Evolutionary conservation across 2,329 filamentous ascomycete genomes (phyloP), one percentile per base, ranked within the genome.

Genomic region (Botryotinia calthae): DNA sequence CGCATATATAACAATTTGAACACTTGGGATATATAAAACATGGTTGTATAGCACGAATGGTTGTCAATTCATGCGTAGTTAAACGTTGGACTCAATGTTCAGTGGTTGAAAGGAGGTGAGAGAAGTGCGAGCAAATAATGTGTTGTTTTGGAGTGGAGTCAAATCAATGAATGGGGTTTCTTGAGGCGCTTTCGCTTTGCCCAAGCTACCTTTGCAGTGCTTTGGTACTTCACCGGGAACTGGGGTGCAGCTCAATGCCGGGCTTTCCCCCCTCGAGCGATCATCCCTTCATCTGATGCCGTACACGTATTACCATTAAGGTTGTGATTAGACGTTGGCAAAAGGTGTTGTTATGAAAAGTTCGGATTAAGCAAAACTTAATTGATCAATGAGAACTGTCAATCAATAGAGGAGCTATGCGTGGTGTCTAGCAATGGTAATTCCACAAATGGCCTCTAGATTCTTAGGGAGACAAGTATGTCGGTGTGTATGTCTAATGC

Each of bases 11-110:
- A 25, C 25, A 67, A 42, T 67, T 42, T 42, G 65, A 4, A 25
- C 14, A 42, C n/a, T 65, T 37, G 34, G 20, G 12, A 56, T 42
- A 71, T 81, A 82, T 75, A 44, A 44, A 61, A 69, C 44, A 71
- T 40, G 68, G 68, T 83, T 81, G 71, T 79, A 77, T 48, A 79
- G 76, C 61, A 88, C 86, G 44, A 86, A 82, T 0, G 81, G 80
- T 2, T 81, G 76, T 86, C 83, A 1, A 86, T 88, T 59, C 89
- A 83, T 18, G 85, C 86, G 72, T 88, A 88, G 65, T 90, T 82
- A 2, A 86, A 84, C 3, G 83, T 82, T 66, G 10, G 88, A 70
- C 42, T 44, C 34, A 18, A 73, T 66, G 18, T 31, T n/a, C 22
- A 64, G 58, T 70, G 68, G 68, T 70, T 64, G 31, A 64, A 42